Conservation (phyloP, 129 eudicot genomes). For the Oenanthe sinensis region DNA sequence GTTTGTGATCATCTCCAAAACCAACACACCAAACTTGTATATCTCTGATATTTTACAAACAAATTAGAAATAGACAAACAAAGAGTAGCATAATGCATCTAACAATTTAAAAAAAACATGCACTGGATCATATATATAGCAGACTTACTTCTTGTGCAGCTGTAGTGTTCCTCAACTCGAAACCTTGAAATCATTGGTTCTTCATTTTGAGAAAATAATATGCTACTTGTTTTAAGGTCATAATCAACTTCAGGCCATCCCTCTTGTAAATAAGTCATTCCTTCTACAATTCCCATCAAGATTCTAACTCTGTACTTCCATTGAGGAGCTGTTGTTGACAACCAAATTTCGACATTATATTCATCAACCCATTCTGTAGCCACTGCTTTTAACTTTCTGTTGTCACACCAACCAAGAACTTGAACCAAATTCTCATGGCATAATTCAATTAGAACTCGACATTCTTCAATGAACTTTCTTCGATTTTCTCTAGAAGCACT, state of each 20-base stretch:
- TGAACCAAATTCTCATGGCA: slow-evolving; percentile 25
- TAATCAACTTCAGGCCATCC: slow-evolving; percentile 31
- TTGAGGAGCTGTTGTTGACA: slow-evolving; percentile 13
- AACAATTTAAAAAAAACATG: not conserved
- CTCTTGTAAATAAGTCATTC: slow-evolving; percentile 21
- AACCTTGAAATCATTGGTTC: slow-evolving; percentile 29
- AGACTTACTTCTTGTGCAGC: slow-evolving; percentile 21
- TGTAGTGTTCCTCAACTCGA: slow-evolving; percentile 17
- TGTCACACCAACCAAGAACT: slow-evolving; percentile 32
- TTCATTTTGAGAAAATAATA: slow-evolving; percentile 19
- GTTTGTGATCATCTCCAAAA: slow-evolving; percentile 23
- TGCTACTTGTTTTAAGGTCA: slow-evolving; percentile 18
- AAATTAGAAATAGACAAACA: not conserved
- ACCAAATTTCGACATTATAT: slow-evolving; percentile 21
- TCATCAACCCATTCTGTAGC: slow-evolving; percentile 24
- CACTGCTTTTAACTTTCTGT: slow-evolving; percentile 15
- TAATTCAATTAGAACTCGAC: slow-evolving; percentile 18
- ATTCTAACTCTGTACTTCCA: slow-evolving; percentile 24
- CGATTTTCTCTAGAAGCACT: slow-evolving; percentile 10
- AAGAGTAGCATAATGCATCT: not conserved
- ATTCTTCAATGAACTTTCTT: slow-evolving; percentile 16
- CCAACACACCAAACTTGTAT: slow-evolving; percentile 20
- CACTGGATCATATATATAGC: not conserved
- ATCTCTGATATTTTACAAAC: slow-evolving; percentile 14
- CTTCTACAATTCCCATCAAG: slow-evolving; percentile 18